phyloP scores from a whole-genome alignment of 2,329 filamentous ascomycete genomes.

The Epichloe scottii region DNA sequence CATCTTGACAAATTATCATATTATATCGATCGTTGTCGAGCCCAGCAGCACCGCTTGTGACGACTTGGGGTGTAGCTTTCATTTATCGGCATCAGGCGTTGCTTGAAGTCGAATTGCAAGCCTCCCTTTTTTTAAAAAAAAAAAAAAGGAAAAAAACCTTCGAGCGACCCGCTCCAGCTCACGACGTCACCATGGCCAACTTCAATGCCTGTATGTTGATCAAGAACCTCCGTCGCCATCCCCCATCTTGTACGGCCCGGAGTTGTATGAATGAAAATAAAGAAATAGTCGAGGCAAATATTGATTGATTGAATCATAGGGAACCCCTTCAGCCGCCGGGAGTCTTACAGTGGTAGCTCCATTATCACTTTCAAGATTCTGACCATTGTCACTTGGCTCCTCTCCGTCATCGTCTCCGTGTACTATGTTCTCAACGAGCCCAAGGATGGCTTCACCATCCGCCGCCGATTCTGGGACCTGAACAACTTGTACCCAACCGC shows the following conservation, averaged over 20 bases:
- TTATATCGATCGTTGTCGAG: neutral
- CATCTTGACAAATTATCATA: too few relatives aligned
- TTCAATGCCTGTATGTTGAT: conserved; percentile 7
- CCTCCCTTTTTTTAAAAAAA: neutral
- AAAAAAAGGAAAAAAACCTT: neutral
- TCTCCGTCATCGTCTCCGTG: conserved; percentile 58
- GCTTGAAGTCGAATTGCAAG: neutral
- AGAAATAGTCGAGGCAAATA: neutral
- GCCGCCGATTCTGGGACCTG: conserved; percentile 62
- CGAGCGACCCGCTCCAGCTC: neutral
- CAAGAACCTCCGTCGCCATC: too few relatives aligned
- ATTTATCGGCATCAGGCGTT: neutral
- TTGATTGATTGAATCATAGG: conserved; percentile 28
- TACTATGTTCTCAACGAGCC: conserved; percentile 61
- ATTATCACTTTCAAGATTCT: conserved; percentile 65
- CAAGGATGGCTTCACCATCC: conserved; percentile 44
- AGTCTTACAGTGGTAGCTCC: conserved; percentile 47
- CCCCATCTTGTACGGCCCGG: too few relatives aligned
- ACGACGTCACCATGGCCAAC: conserved; percentile 8
- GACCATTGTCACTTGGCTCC: conserved; percentile 60
- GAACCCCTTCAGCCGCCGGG: conserved; percentile 65
- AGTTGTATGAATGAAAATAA: too few relatives aligned
- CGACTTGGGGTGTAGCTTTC: neutral
- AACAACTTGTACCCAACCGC: conserved; percentile 55
- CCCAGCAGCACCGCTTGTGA: neutral